These are phyloP conservation scores for Polyrhizophydium stewartii DNA, from an alignment of 371 early-diverging fungal species.

Conservation along the genomic window DNA sequence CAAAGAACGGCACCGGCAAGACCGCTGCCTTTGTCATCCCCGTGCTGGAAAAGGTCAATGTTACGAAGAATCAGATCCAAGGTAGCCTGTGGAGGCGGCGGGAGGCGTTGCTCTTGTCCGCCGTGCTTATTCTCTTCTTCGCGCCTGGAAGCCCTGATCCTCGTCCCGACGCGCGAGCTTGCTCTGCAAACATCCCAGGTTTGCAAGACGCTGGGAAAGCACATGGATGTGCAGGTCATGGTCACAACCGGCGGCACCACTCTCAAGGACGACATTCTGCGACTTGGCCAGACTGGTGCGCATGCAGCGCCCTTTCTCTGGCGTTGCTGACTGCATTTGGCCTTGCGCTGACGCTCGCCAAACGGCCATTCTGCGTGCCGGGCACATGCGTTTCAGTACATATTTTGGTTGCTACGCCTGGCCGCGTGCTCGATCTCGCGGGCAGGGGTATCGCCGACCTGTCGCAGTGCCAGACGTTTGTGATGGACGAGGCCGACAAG, in stretches of 20 bases:
- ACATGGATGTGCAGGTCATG: slow-evolving; percentile 91
- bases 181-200: slow-evolving; percentile 96
- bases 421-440: slow-evolving; percentile 94
- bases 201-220: slow-evolving; percentile 87
- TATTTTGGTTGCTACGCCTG: slow-evolving; percentile 96
- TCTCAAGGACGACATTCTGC: slow-evolving; percentile 97
- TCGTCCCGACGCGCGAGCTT: slow-evolving; percentile 97
- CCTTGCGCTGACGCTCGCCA: not conserved
- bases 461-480: slow-evolving; percentile 77
- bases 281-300: slow-evolving; percentile 72
- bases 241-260: slow-evolving; percentile 97
- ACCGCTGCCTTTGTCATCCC: slow-evolving; percentile 98
- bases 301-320: slow-evolving; percentile 88
- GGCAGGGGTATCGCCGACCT: slow-evolving; percentile 86
- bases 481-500: slow-evolving; percentile 99
- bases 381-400: slow-evolving; percentile 83
- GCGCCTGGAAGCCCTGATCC: slow-evolving; percentile 47
- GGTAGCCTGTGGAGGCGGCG: slow-evolving; percentile 63
- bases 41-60: slow-evolving; percentile 88
- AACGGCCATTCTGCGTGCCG: slow-evolving; percentile 5
- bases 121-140: not conserved
- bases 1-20: slow-evolving; percentile 99
- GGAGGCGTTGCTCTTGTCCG: slow-evolving; percentile 57
- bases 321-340: slow-evolving; percentile 75
- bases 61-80: slow-evolving; percentile 73